phyloP scores from a whole-genome alignment of 805 yeast species.

The Metschnikowia amazonensis region DNA sequence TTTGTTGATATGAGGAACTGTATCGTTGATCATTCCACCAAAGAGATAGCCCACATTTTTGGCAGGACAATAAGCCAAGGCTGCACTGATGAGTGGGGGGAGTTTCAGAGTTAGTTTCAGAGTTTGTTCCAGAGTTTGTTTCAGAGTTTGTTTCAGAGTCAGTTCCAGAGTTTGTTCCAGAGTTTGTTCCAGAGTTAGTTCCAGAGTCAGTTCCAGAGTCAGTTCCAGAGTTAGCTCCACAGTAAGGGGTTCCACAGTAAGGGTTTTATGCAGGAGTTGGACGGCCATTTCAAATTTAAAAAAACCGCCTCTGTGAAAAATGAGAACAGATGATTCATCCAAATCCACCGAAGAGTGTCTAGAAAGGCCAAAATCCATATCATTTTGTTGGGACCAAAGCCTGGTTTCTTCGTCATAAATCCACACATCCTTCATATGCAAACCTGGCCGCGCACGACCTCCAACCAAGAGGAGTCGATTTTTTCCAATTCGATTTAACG shows the following conservation, averaged over 20 bases:
- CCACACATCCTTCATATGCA: slow-evolving; percentile 34
- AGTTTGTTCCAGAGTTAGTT: too few relatives aligned
- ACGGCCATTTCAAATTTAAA: neutral
- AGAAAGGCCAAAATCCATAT: slow-evolving; percentile 22
- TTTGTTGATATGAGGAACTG: slow-evolving; percentile 29
- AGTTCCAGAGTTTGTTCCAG: too few relatives aligned
- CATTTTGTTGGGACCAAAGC: slow-evolving; percentile 39
- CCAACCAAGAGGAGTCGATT: slow-evolving; percentile 47
- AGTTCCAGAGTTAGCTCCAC: too few relatives aligned
- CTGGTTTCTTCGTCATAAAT: slow-evolving; percentile 9
- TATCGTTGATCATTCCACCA: slow-evolving; percentile 44
- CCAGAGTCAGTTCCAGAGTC: too few relatives aligned
- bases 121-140: too few relatives aligned
- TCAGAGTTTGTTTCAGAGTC: too few relatives aligned
- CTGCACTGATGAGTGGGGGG: slow-evolving; percentile 26
- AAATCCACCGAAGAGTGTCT: slow-evolving; percentile 13
- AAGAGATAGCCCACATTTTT: slow-evolving; percentile 35
- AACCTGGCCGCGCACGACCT: slow-evolving; percentile 63
- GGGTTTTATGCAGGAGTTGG: neutral
- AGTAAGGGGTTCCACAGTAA: too few relatives aligned
- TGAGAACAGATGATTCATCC: slow-evolving; percentile 6
- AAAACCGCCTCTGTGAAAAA: slow-evolving; percentile 14
- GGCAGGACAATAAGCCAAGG: slow-evolving; percentile 29
- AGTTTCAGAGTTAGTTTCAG: too few relatives aligned
- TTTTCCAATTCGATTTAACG: slow-evolving; percentile 34